Evolutionary conservation across 164 flowering plant species (phyloP), one percentile per base, ranked within the genome.

Genomic region (Vitis rotundifolia): DNA sequence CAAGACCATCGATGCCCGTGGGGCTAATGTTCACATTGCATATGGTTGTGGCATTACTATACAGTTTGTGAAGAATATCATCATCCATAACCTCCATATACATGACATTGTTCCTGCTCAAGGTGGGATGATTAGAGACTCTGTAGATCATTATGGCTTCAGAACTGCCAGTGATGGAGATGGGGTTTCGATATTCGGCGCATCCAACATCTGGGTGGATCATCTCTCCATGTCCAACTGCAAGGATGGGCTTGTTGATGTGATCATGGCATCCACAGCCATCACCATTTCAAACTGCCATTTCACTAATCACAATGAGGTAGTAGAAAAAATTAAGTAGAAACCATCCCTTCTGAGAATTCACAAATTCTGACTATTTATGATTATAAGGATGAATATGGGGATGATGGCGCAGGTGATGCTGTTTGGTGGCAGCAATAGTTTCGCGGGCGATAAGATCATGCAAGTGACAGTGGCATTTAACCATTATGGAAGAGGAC

Each of bases 1-100:
- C 66, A 88, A 88, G 84, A 87, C 93, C 15, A 87, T 88, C 14
- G 90, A 88, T 50, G 93, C 64, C 0, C 85, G 92, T 3, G 90
- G 92, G 0, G 74, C 73, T 0, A 72, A 77, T 0, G 86, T 87
- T 0, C 81, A 74, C 31, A 85, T 88, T 9, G 79, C 87, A 0
- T 11, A 71, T 59, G 92, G 92, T 0, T 85, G 87, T 10, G 88
- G 91, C 3, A 74, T 89, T 15, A 87, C 79, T 0, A 64, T 89
- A 10, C 93, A 89, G 37, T 79, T 58, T 48, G 83, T 78, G 16
- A 15, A 59, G 18, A 79, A 87, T 47, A 79, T 88, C 7, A 88
- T 88, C 76, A 82, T 88, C 59, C 89, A 86, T 51, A 77, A 78
- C 16, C 58, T 88, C 3, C 75, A 71, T 22, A 79, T 88, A 5